Base-by-base conservation (phyloP, 2,329 filamentous ascomycete species). In the Pseudopithomyces maydicus region DNA sequence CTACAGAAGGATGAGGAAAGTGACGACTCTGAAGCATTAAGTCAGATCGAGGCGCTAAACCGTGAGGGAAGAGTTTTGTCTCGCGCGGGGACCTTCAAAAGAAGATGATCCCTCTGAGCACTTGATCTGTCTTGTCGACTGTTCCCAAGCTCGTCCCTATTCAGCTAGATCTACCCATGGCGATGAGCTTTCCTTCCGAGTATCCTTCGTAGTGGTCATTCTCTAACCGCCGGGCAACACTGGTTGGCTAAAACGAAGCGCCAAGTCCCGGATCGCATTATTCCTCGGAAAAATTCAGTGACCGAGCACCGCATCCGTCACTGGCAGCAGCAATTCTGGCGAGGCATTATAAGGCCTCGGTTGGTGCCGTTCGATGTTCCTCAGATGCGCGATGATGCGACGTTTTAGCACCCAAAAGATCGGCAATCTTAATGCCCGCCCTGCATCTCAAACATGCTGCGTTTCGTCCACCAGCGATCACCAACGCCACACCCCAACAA, bases 351-450 rank as follows among this genome's bases (percentile, higher is more conserved):
- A 8, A 20, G 35, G 20, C 50, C 50, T 53, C 50, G 50, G 50
- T 3, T 36, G 7, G 26, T 45, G 15, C 2, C 12, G 20, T 22
- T 19, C n/a, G 11, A 12, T 14, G 19, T 42, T 29, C 33, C 42
- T 54, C 52, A 32, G 41, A 42, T 54, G 17, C 23, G 26, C 10
- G 38, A 45, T 45, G 45, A 49, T 50, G 45, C 45, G 52, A 55
- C 52, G 52, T 54, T 54, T n/a, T 23, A 38, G 43, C 23, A 32
- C 32, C 32, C 17, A 47, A 48, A 23, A 6, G 32, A 12, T 48
- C 44, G 44, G 41, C 32, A 19, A 51, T 29, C n/a, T 22, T 46
- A 26, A 47, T 46, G 45, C 50, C 22, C 45, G 51, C 19, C 15
- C 35, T 22, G 22, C 33, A 17, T 32, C 19, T 52, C 36, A 57